A percentile compares a stretch with the other conserved stretches of the same genome.
phyloP scores from a whole-genome alignment of 805 yeast species.

The Cyberlindnera americana region DNA sequence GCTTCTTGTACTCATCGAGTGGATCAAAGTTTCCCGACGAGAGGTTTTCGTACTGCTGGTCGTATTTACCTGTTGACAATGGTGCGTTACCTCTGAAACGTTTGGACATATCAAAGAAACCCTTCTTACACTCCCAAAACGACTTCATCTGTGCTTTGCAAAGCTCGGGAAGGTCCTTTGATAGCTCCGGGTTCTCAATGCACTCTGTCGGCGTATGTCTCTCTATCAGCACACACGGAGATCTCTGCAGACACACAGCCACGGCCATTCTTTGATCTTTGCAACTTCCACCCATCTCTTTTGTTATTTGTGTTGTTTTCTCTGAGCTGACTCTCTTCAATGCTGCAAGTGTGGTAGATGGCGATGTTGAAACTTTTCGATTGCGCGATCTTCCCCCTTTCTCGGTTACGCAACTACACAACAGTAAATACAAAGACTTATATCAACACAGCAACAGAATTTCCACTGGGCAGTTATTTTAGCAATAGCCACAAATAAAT shows the following conservation, averaged over 20 bases:
- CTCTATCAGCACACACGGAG: slow-evolving; percentile 92
- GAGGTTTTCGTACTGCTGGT: slow-evolving; percentile 77
- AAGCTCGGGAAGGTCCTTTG: slow-evolving; percentile 76
- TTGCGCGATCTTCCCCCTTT: slow-evolving; percentile 2
- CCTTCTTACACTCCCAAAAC: slow-evolving; percentile 86
- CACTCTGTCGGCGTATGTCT: slow-evolving; percentile 89
- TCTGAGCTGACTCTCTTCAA: slow-evolving; percentile 1
- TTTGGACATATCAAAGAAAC: slow-evolving; percentile 87
- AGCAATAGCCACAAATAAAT: no score
- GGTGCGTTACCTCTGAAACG: slow-evolving; percentile 94
- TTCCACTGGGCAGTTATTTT: no score
- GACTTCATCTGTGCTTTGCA: slow-evolving; percentile 83
- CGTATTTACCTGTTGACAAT: slow-evolving; percentile 86
- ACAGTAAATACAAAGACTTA: no score
- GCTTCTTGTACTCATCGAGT: slow-evolving; percentile 70
- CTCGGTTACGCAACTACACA: no score
- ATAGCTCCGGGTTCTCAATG: slow-evolving; percentile 72
- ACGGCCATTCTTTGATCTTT: slow-evolving; percentile 93
- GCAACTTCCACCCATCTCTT: slow-evolving; percentile 48
- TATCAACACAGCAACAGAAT: no score
- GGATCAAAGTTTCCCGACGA: slow-evolving; percentile 82
- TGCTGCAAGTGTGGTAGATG: background rate
- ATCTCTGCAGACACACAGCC: slow-evolving; percentile 91
- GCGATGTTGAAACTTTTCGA: background rate
- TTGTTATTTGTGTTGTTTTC: background rate